Conservation (phyloP, 306 rosid species). For the Rosa persica region DNA sequence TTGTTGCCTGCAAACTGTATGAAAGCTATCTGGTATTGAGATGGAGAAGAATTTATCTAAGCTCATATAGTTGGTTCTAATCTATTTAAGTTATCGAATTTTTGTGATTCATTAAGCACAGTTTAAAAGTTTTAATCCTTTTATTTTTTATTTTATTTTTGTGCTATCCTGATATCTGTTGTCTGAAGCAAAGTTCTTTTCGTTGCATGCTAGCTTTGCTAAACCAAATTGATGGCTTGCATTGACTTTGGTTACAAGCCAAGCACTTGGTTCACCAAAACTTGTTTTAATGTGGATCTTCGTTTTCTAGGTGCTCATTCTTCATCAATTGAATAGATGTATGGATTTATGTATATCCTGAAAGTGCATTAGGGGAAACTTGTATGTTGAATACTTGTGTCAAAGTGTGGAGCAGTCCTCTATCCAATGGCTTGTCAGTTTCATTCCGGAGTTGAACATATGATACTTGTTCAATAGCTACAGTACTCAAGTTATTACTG, state of each 20-base stretch:
- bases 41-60: background rate
- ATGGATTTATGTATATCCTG: background rate
- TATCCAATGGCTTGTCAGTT: background rate
- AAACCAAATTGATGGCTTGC: background rate
- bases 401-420: background rate
- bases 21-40: background rate
- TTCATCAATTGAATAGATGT: background rate
- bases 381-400: background rate
- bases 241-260: background rate
- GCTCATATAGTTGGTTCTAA: background rate
- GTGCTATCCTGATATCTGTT: background rate
- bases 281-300: background rate
- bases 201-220: background rate
- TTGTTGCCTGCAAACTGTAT: slow-evolving; percentile 1
- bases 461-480: background rate
- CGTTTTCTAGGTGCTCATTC: background rate
- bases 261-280: background rate
- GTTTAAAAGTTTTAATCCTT: background rate
- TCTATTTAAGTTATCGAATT: background rate
- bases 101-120: background rate
- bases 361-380: background rate
- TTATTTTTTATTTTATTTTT: background rate
- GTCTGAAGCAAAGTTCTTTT: background rate
- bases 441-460: background rate
- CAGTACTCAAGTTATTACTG: background rate